These are phyloP conservation scores for Chaetomidium leptoderma DNA, from an alignment of 495 filamentous ascomycete species.

Conservation along the genomic window DNA sequence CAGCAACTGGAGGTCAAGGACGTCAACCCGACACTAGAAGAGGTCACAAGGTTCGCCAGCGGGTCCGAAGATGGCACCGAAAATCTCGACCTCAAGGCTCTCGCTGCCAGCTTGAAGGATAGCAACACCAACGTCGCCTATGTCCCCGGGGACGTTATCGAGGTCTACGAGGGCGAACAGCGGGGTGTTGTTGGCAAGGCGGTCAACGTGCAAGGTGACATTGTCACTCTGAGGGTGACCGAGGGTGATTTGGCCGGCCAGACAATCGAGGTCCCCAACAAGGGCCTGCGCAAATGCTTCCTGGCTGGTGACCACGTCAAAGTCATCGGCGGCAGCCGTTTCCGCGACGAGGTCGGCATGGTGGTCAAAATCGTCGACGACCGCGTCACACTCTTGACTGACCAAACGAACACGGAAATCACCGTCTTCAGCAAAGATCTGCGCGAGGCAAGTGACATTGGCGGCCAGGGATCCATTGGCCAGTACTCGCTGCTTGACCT, in stretches of 20 bases:
- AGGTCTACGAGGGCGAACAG: constrained; percentile 95
- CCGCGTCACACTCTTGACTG: constrained; percentile 83
- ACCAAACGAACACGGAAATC: constrained; percentile 86
- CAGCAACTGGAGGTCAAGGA: constrained; percentile 75
- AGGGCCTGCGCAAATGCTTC: constrained; percentile 90
- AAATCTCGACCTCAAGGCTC: constrained; percentile 83
- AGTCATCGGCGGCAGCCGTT: constrained; percentile 92
- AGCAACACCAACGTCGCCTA: constrained; percentile 72
- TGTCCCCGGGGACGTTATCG: constrained; percentile 86
- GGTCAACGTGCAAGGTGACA: constrained; percentile 81
- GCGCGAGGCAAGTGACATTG: constrained; percentile 84
- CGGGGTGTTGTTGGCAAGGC: constrained; percentile 83
- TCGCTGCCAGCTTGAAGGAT: constrained; percentile 81
- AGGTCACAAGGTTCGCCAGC: constrained; percentile 89
- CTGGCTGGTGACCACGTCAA: constrained; percentile 95
- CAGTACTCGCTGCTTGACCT: constrained; percentile 90
- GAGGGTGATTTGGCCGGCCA: constrained; percentile 80
- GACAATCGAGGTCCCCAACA: constrained; percentile 85
- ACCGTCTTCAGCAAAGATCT: constrained; percentile 98
- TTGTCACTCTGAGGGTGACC: constrained; percentile 83
- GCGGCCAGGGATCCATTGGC: constrained; percentile 69
- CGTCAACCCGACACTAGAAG: constrained; percentile 89
- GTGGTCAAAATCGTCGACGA: constrained; percentile 89
- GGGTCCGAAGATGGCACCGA: constrained; percentile 86
- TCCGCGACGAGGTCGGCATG: constrained; percentile 91